phyloP scores from a whole-genome alignment of 1,139 yeast species.

The Pichia sp. region DNA sequence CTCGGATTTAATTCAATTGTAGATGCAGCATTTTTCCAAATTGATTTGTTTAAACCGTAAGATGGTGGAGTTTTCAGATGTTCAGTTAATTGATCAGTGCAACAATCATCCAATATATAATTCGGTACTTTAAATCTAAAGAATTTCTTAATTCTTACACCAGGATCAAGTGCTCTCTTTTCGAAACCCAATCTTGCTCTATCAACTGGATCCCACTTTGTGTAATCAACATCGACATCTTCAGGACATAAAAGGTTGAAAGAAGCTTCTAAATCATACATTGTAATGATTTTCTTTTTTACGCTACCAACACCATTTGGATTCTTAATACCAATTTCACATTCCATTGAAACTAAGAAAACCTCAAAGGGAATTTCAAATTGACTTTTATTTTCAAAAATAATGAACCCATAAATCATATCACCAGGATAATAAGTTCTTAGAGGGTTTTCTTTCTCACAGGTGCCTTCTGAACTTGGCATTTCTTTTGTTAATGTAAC shows the following conservation, averaged over 20 bases:
- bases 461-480: not conserved
- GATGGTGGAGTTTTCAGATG: slow-evolving; percentile 59
- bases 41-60: slow-evolving; percentile 43
- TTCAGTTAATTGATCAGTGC: slow-evolving; percentile 45
- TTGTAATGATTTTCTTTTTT: slow-evolving; percentile 11
- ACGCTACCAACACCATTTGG: not conserved
- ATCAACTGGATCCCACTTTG: slow-evolving; percentile 29
- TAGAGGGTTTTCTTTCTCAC: slow-evolving; percentile 1
- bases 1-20: slow-evolving; percentile 17
- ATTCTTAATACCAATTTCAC: slow-evolving; percentile 24
- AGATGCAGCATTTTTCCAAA: slow-evolving; percentile 10
- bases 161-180: slow-evolving; percentile 5
- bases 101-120: slow-evolving; percentile 48
- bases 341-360: slow-evolving; percentile 54
- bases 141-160: slow-evolving; percentile 10
- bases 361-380: slow-evolving; percentile 44
- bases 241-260: slow-evolving; percentile 28
- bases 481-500: slow-evolving; percentile 5
- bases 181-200: slow-evolving; percentile 43
- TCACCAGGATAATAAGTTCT: slow-evolving; percentile 44
- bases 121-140: slow-evolving; percentile 60
- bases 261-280: slow-evolving; percentile 37
- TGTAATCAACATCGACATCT: slow-evolving; percentile 16
- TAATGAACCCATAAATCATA: slow-evolving; percentile 44
- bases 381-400: slow-evolving; percentile 38